Evolutionary conservation across 1,284 basidiomycete genomes (phyloP).

Genomic region (Peniophora sp.): DNA sequence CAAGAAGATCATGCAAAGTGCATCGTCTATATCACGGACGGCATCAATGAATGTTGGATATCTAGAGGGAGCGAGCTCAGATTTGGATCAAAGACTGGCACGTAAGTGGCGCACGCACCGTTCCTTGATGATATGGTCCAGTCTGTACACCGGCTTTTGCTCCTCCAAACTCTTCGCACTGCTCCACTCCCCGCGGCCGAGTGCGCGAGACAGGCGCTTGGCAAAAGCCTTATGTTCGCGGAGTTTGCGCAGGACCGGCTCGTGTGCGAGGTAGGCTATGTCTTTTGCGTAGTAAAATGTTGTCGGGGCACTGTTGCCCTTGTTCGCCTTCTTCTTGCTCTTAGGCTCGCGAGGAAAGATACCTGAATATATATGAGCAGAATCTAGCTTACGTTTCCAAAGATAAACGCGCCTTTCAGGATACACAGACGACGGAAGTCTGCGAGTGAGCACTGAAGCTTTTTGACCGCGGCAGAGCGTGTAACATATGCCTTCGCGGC

Average conservation of each 20-base stretch:
- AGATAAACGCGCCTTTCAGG: slow-evolving; percentile 71
- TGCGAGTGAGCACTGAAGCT: slow-evolving; percentile 92
- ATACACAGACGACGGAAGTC: slow-evolving; percentile 98
- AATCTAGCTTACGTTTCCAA: slow-evolving; percentile 1
- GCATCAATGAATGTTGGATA: slow-evolving; percentile 98
- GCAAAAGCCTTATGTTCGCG: slow-evolving; percentile 98
- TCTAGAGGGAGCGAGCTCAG: slow-evolving; percentile 30
- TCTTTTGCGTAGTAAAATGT: slow-evolving; percentile 99
- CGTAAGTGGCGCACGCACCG: slow-evolving; percentile 45
- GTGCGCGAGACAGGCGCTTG: slow-evolving; percentile 90
- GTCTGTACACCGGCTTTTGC: slow-evolving; percentile 78
- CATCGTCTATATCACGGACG: slow-evolving; percentile 94
- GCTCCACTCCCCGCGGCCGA: slow-evolving; percentile 93
- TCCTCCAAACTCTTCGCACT: slow-evolving; percentile 93
- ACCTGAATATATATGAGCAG: slow-evolving; percentile 38
- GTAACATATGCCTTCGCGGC: slow-evolving; percentile 95
- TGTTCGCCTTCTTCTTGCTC: slow-evolving; percentile 92
- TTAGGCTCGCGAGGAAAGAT: slow-evolving; percentile 97
- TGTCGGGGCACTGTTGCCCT: slow-evolving; percentile 93
- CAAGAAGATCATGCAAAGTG: slow-evolving; percentile 89
- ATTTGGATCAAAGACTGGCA: not conserved
- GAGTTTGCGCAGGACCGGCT: slow-evolving; percentile 92
- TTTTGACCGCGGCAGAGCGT: slow-evolving; percentile 84
- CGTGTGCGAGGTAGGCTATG: slow-evolving; percentile 95
- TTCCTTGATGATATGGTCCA: slow-evolving; percentile 99